Percentiles rank a stretch among this genome's conserved stretches.
Conservation (phyloP, 192 early-diverging fungal genomes). For the Backusella psychrophila region DNA sequence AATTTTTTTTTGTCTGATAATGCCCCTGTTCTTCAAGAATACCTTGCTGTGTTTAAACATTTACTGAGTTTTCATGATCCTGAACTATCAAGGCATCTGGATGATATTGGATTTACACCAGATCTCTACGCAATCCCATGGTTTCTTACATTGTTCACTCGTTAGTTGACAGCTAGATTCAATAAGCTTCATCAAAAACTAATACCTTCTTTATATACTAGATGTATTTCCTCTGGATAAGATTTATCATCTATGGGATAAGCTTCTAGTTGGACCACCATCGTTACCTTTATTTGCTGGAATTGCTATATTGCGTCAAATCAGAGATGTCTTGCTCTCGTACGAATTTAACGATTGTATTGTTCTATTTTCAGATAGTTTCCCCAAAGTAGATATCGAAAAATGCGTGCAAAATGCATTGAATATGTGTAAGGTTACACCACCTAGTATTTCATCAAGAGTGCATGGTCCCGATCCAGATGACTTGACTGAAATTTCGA, state of each 20-base stretch:
- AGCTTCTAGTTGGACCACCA: conserved; percentile 60
- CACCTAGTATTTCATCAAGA: conserved; percentile 51
- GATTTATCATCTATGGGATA: conserved; percentile 81
- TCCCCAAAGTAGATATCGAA: conserved; percentile 74
- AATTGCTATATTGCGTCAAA: conserved; percentile 66
- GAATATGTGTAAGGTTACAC: conserved; percentile 66
- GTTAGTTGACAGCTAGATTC: conserved; percentile 41
- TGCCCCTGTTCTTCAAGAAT: conserved; percentile 65
- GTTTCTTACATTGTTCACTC: conserved; percentile 82
- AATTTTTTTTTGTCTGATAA: conserved; percentile 79
- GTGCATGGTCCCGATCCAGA: conserved; percentile 36
- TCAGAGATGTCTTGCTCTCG: conserved; percentile 56
- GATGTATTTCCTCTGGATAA: conserved; percentile 83
- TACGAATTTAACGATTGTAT: conserved; percentile 72
- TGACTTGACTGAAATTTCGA: not conserved
- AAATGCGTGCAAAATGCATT: conserved; percentile 60
- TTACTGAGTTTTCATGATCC: conserved; percentile 73
- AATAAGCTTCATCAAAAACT: not conserved
- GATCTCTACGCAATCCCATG: conserved; percentile 80
- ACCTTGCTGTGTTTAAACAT: conserved; percentile 62
- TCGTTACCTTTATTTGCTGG: conserved; percentile 68
- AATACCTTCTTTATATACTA: conserved; percentile 22
- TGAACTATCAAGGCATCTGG: conserved; percentile 62
- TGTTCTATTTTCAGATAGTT: conserved; percentile 46
- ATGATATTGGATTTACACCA: conserved; percentile 59